A percentile compares a stretch with the other conserved stretches of the same genome.
Evolutionary conservation across 306 rosid genomes (phyloP).

Genomic region (Notholithocarpus densiflorus): DNA sequence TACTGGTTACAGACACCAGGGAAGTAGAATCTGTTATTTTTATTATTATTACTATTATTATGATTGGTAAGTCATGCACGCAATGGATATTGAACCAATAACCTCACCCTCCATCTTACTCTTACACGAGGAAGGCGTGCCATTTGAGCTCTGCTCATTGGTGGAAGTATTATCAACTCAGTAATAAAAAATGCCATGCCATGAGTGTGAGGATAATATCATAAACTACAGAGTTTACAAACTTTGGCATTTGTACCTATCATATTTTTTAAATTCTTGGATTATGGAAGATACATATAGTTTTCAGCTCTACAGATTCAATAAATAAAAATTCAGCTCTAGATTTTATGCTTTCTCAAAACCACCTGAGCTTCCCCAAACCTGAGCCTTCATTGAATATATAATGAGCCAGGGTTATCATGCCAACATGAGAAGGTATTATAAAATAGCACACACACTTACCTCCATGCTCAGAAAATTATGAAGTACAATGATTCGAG

Average conservation of each 20-base stretch:
- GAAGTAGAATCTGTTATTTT: not conserved
- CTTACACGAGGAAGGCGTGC: too few species aligned
- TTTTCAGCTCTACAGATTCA: not conserved
- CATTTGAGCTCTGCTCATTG: too few species aligned
- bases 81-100: too few species aligned
- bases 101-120: too few species aligned
- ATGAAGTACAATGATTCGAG: slow-evolving; percentile 81
- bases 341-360: not conserved
- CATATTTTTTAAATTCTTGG: not conserved
- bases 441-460: slow-evolving; percentile 8
- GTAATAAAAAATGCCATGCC: too few species aligned
- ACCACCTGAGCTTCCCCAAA: not conserved
- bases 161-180: not conserved
- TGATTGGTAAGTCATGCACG: too few species aligned
- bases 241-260: not conserved
- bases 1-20: not conserved
- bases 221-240: not conserved
- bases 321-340: not conserved
- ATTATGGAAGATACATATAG: not conserved
- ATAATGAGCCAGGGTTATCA: slow-evolving; percentile 11
- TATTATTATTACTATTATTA: too few species aligned
- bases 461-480: slow-evolving; percentile 89
- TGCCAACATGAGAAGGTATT: slow-evolving; percentile 16
- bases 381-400: not conserved
- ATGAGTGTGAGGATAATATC: not conserved